Evolutionary conservation across 306 rosid genomes (phyloP).

Genomic region (Trifolium subterraneum): DNA sequence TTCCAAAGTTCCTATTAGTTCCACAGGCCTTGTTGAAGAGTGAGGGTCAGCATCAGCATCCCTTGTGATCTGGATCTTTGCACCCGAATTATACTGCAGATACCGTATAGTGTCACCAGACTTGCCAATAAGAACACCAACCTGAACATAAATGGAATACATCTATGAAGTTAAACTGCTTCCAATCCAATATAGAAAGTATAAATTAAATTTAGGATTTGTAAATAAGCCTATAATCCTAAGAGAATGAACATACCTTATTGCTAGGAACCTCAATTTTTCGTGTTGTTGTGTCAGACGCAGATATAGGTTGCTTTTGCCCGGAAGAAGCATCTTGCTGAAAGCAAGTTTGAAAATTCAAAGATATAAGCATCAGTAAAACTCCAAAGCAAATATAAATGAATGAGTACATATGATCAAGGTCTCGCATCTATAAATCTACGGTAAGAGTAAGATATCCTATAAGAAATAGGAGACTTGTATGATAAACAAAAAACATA

Average conservation of each 20-base stretch:
- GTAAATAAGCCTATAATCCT: neutral
- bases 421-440: neutral
- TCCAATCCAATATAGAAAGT: neutral
- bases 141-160: slow-evolving; percentile 57
- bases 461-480: neutral
- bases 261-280: slow-evolving; percentile 92
- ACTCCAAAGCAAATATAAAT: neutral
- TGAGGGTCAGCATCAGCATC: slow-evolving; percentile 86
- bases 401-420: neutral
- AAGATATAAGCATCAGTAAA: neutral
- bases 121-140: slow-evolving; percentile 98
- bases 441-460: neutral
- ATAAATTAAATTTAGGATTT: neutral
- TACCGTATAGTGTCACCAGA: slow-evolving; percentile 93
- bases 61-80: slow-evolving; percentile 92
- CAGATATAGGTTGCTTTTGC: slow-evolving; percentile 49
- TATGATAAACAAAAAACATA: neutral
- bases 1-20: slow-evolving; percentile 77
- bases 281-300: slow-evolving; percentile 46
- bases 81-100: slow-evolving; percentile 91
- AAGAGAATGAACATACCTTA: slow-evolving; percentile 58
- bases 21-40: slow-evolving; percentile 76
- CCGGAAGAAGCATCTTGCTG: slow-evolving; percentile 54
- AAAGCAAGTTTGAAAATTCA: slow-evolving; percentile 23
- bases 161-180: slow-evolving; percentile 17